phyloP scores from a whole-genome alignment of 768 basidiomycete genomes.

The Vararia minispora region DNA sequence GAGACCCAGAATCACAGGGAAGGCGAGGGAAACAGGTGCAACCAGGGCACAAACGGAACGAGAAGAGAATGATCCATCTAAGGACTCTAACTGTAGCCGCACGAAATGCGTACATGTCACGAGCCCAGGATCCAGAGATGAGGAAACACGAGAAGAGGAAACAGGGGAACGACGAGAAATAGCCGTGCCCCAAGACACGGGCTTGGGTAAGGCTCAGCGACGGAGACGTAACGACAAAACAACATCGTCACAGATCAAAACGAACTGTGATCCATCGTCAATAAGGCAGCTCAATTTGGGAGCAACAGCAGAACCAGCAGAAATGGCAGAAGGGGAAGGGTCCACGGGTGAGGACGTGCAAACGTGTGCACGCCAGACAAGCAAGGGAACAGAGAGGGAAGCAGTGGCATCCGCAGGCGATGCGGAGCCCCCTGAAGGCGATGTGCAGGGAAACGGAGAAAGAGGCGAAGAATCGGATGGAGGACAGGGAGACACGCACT shows the following conservation, averaged over 20 bases:
- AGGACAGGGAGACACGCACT: not conserved
- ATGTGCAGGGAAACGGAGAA: not conserved
- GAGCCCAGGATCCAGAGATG: not conserved
- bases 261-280: not conserved
- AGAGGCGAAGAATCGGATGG: too few relatives aligned
- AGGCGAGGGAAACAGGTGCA: conserved; percentile 14
- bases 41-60: conserved; percentile 15
- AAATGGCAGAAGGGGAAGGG: too few relatives aligned
- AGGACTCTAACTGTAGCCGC: conserved; percentile 6
- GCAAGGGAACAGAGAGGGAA: not conserved
- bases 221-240: not conserved
- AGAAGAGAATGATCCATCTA: conserved; percentile 5
- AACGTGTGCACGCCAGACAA: not conserved
- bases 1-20: conserved; percentile 22
- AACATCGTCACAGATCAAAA: not conserved
- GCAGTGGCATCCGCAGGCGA: too few relatives aligned
- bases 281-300: too few relatives aligned
- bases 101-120: conserved; percentile 1
- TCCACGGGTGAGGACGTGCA: not conserved
- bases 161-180: too few relatives aligned
- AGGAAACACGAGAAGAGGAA: too few relatives aligned
- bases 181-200: not conserved
- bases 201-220: not conserved
- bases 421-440: too few relatives aligned
- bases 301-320: too few relatives aligned